Conservation (phyloP, 192 early-diverging fungal genomes). For the Backusella mclennaniae region DNA sequence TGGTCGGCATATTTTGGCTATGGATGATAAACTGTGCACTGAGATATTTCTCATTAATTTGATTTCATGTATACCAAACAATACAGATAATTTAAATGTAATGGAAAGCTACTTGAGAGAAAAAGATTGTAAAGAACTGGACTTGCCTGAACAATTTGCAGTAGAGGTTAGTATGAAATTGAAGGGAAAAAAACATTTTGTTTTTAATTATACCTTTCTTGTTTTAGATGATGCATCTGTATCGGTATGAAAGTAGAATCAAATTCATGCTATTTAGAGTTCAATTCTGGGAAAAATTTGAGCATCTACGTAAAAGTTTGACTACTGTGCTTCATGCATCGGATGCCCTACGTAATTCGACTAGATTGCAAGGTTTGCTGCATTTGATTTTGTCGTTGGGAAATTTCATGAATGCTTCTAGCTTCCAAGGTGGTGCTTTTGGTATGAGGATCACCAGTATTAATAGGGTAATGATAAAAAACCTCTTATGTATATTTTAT, state of each 20-base stretch:
- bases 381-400: conserved; percentile 71
- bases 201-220: not conserved
- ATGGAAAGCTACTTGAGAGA: conserved; percentile 38
- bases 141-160: conserved; percentile 66
- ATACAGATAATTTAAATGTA: conserved; percentile 48
- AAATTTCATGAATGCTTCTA: conserved; percentile 81
- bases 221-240: conserved; percentile 62
- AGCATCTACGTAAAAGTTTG: conserved; percentile 56
- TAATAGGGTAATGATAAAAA: conserved; percentile 50
- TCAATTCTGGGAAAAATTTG: conserved; percentile 63
- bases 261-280: conserved; percentile 64
- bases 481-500: not conserved
- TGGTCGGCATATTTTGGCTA: conserved; percentile 58
- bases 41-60: conserved; percentile 68
- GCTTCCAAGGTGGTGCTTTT: conserved; percentile 80
- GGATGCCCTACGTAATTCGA: conserved; percentile 57
- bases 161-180: conserved; percentile 43
- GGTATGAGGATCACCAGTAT: conserved; percentile 79
- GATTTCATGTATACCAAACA: conserved; percentile 61
- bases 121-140: conserved; percentile 53
- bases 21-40: conserved; percentile 62
- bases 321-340: conserved; percentile 58
- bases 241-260: conserved; percentile 70
- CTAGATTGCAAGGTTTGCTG: conserved; percentile 66
- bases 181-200: not conserved